phyloP scores from a whole-genome alignment of 2,329 filamentous ascomycete species.

The Colletotrichum liaoningense region DNA sequence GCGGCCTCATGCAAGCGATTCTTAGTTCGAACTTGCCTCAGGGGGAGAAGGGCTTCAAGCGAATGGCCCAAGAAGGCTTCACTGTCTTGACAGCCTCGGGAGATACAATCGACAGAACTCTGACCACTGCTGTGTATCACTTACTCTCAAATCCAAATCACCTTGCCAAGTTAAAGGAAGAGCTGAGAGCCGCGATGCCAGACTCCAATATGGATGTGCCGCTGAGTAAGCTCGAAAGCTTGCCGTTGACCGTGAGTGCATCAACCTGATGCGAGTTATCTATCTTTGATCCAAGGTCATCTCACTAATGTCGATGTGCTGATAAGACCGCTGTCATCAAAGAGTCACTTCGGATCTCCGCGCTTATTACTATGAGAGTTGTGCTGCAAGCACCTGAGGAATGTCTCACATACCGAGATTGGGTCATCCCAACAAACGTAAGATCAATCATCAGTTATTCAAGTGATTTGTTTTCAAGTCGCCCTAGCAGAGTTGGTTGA shows the following conservation, averaged over 20 bases:
- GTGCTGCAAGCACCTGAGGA: not conserved
- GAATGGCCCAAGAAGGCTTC: constrained; percentile 49
- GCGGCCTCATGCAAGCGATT: constrained; percentile 40
- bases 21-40: constrained; percentile 44
- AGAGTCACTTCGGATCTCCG: not conserved
- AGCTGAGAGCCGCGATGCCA: constrained; percentile 42
- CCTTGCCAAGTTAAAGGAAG: constrained; percentile 44
- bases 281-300: not conserved
- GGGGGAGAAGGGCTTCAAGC: not conserved
- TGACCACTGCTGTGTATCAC: constrained; percentile 49
- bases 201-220: not conserved
- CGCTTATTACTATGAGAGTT: not conserved
- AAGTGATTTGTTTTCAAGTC: not conserved
- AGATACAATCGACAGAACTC: constrained; percentile 48
- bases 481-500: not conserved
- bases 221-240: constrained; percentile 43
- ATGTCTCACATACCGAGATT: not conserved
- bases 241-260: constrained; percentile 41
- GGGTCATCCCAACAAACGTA: not conserved
- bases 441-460: not conserved
- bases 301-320: not conserved
- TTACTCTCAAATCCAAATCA: constrained; percentile 46
- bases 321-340: not conserved
- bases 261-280: not conserved
- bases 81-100: constrained; percentile 49